Evolutionary conservation across 495 filamentous ascomycete species (phyloP), one percentile per base, ranked within the genome.

Genomic region (Aspergillus wentii): DNA sequence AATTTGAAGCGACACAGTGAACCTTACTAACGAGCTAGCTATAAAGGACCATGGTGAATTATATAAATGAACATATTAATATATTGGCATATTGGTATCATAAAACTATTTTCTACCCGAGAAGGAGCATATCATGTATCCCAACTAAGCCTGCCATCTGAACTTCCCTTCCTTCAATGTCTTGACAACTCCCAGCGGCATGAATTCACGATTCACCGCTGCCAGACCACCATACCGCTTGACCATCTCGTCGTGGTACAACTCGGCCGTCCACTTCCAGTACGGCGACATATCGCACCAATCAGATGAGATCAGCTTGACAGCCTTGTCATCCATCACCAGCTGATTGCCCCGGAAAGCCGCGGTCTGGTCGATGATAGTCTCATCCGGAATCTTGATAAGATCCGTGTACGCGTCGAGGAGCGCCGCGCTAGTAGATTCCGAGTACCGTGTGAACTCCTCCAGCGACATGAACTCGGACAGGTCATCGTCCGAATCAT

Each of bases 151-250:
- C 57, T 80, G 72, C 80, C 79, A 85, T 42, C 70, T 69, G 15
- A 82, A 69, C 36, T 69, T 71, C 37, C 71, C 74, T 35, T 75
- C 69, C 44, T 72, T 64, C 52, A 83, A 69, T 17, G 79, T 69
- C 41, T 69, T 75, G n/a, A 85, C 67, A 46, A 85, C 78, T 1
- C 80, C 81, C 47, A 83, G 67, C 1, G 81, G 80, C 61, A 85
- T 59, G 34, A 76, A 62, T 21, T 75, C 79, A 17, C 66, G 54
- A 37, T 78, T 77, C 0, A 83, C 80, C 8, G 82, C 69, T n/a
- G 72, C 73, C 46, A 84, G 47, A 7, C 74, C 68, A 13, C 82
- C 82, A 54, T 82, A 85, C 13, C 59, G 64, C 25, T 66, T 59
- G 23, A 79, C 62, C 57, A 82, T 76, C 42, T 78, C 76, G 1